A percentile compares a stretch with the other conserved stretches of the same genome.
These are phyloP conservation scores for Eimeria acervulina DNA, from an alignment of 169 alveolate species.

Conservation along the genomic window DNA sequence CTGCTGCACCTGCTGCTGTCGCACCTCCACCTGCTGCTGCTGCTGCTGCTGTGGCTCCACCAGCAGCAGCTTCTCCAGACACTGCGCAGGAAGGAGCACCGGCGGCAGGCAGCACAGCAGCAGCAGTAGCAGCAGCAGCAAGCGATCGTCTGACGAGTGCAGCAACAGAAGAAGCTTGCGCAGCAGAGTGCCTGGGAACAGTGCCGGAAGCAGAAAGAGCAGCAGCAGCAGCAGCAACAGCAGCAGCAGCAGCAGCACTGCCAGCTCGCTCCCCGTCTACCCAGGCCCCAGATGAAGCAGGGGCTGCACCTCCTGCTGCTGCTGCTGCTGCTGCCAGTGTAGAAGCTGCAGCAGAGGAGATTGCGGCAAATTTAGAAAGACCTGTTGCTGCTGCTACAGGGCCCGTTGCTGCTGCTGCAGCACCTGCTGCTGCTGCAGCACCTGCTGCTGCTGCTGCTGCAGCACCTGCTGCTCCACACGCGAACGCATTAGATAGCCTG, in stretches of 20 bases:
- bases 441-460: not conserved
- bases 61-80: no score
- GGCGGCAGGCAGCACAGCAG: no score
- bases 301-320: not conserved
- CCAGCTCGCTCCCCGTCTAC: no score
- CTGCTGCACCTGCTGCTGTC: no score
- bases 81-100: no score
- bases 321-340: not conserved
- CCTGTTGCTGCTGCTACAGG: not conserved
- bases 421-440: not conserved
- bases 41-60: no score
- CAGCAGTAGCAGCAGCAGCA: no score
- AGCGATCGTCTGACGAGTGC: not conserved
- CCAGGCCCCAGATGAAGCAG: not conserved
- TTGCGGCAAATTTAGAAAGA: not conserved
- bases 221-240: not conserved
- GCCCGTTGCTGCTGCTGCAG: not conserved
- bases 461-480: not conserved
- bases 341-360: not conserved
- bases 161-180: not conserved
- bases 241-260: slow-evolving; percentile 8
- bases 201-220: not conserved
- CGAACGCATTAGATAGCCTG: not conserved
- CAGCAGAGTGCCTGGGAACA: not conserved
- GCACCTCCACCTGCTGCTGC: no score